Evolutionary conservation across 306 rosid species (phyloP).

Genomic region (Ceratonia siliqua): DNA sequence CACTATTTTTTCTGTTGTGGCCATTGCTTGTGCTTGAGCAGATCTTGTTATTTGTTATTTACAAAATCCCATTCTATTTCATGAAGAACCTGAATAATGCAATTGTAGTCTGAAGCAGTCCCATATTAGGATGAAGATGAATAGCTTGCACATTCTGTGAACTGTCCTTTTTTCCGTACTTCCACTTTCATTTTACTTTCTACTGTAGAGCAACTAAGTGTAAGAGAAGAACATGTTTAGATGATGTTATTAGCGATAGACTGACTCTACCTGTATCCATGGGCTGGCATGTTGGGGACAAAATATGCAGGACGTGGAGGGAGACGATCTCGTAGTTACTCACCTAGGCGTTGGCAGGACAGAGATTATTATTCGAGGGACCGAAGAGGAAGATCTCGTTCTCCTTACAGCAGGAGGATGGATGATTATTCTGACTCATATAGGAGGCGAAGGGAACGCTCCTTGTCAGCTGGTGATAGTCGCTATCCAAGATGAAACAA

Average conservation of each 20-base stretch:
- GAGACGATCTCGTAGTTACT: conserved; percentile 46
- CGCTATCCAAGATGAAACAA: conserved; percentile 12
- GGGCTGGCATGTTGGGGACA: background rate
- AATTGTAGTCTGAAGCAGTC: background rate
- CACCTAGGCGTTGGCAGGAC: conserved; percentile 42
- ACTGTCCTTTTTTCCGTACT: background rate
- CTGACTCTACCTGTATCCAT: background rate
- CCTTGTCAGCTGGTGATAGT: conserved; percentile 27
- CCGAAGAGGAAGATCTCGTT: conserved; percentile 46
- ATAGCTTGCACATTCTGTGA: background rate
- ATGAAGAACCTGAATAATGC: background rate
- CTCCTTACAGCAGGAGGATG: conserved; percentile 37
- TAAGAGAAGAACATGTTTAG: background rate
- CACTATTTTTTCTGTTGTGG: background rate
- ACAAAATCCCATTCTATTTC: conserved; percentile 7
- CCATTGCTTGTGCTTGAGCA: background rate
- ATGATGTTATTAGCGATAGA: background rate
- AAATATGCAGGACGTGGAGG: conserved; percentile 41
- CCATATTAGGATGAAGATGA: background rate
- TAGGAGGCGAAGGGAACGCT: conserved; percentile 38
- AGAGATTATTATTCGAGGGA: conserved; percentile 43
- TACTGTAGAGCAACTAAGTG: background rate
- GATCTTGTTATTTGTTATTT: background rate
- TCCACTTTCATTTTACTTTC: background rate
- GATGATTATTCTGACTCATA: conserved; percentile 37